Percentiles rank a stretch among this genome's conserved stretches.
These are phyloP conservation scores for Heritiera littoralis DNA, from an alignment of 345 rosid genomes.

Conservation along the genomic window DNA sequence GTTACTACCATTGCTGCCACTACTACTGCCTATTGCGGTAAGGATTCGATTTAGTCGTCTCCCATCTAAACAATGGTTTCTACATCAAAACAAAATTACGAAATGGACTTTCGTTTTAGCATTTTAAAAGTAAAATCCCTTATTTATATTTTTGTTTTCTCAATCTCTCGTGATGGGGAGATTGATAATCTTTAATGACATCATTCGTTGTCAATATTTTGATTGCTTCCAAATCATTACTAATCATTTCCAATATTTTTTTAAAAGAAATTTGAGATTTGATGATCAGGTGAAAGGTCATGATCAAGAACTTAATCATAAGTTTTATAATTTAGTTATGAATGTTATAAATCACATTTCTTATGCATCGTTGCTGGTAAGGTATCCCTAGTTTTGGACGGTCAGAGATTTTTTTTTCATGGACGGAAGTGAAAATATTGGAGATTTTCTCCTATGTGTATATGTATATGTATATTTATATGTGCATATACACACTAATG, in stretches of 20 bases:
- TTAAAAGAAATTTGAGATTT: background rate
- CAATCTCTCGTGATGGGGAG: background rate
- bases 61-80: background rate
- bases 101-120: no score
- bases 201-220: background rate
- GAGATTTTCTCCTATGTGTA: no score
- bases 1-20: background rate
- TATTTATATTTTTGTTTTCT: background rate
- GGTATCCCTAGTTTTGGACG: background rate
- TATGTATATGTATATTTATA: no score
- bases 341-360: background rate
- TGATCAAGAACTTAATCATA: background rate
- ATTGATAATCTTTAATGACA: background rate
- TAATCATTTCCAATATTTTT: no score
- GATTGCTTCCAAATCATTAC: background rate
- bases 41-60: background rate
- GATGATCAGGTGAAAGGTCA: background rate
- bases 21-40: background rate
- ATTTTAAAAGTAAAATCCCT: no score
- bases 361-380: background rate
- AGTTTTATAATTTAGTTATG: background rate
- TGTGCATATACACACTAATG: background rate
- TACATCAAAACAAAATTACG: background rate
- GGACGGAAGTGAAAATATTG: background rate
- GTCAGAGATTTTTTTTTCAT: background rate